Evolutionary conservation across 2,329 filamentous ascomycete species (phyloP).

Genomic region (Aspergillus sp.): DNA sequence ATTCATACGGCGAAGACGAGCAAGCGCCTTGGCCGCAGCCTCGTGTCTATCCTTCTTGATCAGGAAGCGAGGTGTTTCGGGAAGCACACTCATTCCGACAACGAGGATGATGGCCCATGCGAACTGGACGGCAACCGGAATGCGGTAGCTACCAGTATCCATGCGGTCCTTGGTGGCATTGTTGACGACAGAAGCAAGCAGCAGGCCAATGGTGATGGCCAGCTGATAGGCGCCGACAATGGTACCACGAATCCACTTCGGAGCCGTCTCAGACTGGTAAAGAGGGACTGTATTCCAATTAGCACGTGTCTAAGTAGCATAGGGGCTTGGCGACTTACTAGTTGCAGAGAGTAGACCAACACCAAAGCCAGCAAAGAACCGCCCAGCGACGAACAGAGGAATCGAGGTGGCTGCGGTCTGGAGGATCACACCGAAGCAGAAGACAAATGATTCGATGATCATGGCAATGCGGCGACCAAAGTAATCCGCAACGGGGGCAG

Average conservation of each 20-base stretch:
- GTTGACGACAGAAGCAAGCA: constrained; percentile 72
- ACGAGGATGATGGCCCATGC: constrained; percentile 75
- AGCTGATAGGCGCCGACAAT: constrained; percentile 79
- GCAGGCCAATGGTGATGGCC: constrained; percentile 74
- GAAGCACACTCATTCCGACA: constrained; percentile 70
- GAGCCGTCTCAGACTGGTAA: constrained; percentile 79
- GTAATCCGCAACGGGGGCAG: constrained; percentile 60
- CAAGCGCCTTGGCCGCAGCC: constrained; percentile 62
- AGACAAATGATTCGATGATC: constrained; percentile 36
- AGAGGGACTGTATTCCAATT: constrained; percentile 44
- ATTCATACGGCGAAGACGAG: constrained; percentile 69
- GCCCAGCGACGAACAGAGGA: constrained; percentile 50
- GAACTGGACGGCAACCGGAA: constrained; percentile 78
- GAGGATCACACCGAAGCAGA: constrained; percentile 39
- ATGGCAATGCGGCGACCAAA: constrained; percentile 48
- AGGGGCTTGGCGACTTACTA: constrained; percentile 53
- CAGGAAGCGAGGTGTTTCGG: constrained; percentile 80
- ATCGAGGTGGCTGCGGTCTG: constrained; percentile 36
- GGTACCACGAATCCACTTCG: constrained; percentile 72
- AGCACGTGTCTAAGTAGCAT: background rate
- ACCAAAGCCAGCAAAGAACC: constrained; percentile 56
- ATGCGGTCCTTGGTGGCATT: constrained; percentile 66
- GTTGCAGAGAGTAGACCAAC: constrained; percentile 78
- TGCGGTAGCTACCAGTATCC: constrained; percentile 71
- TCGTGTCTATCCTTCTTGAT: constrained; percentile 74